Evolutionary conservation across 2,329 filamentous ascomycete genomes (phyloP).

Genomic region (Colletotrichum magnum): DNA sequence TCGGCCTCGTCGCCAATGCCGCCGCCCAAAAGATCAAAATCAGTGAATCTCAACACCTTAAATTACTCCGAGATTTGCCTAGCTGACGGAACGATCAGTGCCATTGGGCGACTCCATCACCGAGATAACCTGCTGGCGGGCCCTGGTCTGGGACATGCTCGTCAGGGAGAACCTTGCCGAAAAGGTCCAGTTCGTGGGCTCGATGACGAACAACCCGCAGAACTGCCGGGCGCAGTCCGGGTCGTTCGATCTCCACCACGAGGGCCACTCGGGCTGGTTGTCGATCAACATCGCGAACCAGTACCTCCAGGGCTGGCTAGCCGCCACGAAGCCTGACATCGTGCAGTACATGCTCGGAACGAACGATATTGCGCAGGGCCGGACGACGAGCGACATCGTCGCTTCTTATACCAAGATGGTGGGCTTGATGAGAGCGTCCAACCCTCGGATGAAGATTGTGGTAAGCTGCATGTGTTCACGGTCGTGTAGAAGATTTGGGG

Average conservation of each 20-base stretch:
- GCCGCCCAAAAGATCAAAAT: conserved; percentile 28
- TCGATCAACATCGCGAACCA: conserved; percentile 59
- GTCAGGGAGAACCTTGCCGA: conserved; percentile 50
- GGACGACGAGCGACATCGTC: conserved; percentile 51
- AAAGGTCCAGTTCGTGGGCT: conserved; percentile 58
- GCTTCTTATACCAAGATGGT: conserved; percentile 58
- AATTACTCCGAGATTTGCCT: no score
- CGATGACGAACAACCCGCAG: conserved; percentile 54
- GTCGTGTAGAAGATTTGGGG: background rate
- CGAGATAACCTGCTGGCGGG: conserved; percentile 61
- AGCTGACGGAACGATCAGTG: background rate
- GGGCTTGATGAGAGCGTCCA: conserved; percentile 51
- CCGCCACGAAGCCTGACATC: conserved; percentile 54
- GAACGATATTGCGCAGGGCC: conserved; percentile 55
- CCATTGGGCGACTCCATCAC: conserved; percentile 61
- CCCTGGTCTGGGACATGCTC: conserved; percentile 57
- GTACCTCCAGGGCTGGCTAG: conserved; percentile 56
- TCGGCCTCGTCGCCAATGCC: background rate
- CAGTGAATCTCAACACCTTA: background rate
- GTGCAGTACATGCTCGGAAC: conserved; percentile 63
- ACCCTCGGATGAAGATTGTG: conserved; percentile 57
- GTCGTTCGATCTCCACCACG: conserved; percentile 56
- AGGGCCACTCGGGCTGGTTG: conserved; percentile 60
- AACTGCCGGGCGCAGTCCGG: conserved; percentile 51
- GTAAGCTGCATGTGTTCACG: conserved; percentile 44